Evolutionary conservation across 164 flowering plant species (phyloP).

Genomic region (Macadamia integrifolia): DNA sequence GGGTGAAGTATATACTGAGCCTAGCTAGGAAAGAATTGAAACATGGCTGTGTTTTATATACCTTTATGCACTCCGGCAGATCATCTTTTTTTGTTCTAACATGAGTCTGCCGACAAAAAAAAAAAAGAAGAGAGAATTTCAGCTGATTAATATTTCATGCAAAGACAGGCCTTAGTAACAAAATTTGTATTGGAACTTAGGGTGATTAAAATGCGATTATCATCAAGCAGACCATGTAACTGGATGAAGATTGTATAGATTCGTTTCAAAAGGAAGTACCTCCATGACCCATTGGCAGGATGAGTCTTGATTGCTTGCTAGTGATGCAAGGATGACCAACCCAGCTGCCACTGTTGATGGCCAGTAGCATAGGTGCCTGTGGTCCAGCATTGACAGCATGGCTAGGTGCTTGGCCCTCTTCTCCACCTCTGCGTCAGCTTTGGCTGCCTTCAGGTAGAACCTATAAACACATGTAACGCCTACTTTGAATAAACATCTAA

Average conservation of each 20-base stretch:
- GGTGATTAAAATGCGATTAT: no score
- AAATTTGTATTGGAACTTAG: no score
- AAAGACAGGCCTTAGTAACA: no score
- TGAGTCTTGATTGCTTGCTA: constrained; percentile 38
- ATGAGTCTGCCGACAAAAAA: constrained; percentile 49
- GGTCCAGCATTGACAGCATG: constrained; percentile 51
- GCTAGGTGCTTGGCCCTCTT: constrained; percentile 60
- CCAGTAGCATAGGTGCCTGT: constrained; percentile 59
- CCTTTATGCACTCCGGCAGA: constrained; percentile 75
- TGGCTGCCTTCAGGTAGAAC: constrained; percentile 81
- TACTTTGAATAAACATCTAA: no score
- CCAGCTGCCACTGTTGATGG: constrained; percentile 92
- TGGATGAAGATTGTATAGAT: no score
- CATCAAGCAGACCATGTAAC: no score
- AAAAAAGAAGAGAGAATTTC: constrained; percentile 15
- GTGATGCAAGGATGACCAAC: constrained; percentile 62
- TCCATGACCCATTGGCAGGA: constrained; percentile 48
- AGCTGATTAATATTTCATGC: no score
- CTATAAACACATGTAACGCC: constrained; percentile 23
- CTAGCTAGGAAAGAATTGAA: background rate
- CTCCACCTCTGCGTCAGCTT: constrained; percentile 50
- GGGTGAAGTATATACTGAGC: background rate
- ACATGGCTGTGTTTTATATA: constrained; percentile 10
- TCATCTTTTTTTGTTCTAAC: constrained; percentile 59
- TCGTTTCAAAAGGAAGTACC: constrained; percentile 29